These are phyloP conservation scores for Micractinium sp. DNA, from an alignment of 139 green algal species.

Conservation along the genomic window DNA sequence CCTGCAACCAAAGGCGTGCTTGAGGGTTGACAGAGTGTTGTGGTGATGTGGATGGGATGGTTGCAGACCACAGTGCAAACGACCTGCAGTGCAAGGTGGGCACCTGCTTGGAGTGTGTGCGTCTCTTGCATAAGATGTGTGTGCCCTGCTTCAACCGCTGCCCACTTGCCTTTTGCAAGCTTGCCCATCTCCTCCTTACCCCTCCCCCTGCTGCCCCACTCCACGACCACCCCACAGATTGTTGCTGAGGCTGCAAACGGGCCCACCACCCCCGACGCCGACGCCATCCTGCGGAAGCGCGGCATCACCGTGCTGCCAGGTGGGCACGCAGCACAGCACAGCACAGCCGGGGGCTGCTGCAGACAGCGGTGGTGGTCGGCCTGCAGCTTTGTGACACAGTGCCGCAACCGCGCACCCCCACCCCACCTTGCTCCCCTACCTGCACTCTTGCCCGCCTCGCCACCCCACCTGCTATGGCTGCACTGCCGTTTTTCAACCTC, in stretches of 20 bases:
- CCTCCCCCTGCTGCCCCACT: neutral
- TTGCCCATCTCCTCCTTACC: constrained; percentile 66
- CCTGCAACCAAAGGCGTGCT: neutral
- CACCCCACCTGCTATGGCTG: too few relatives aligned
- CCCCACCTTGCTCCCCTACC: neutral
- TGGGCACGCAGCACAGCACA: neutral
- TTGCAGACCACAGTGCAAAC: constrained; percentile 39
- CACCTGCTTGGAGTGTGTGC: neutral
- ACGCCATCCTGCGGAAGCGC: constrained; percentile 51
- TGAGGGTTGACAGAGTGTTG: neutral
- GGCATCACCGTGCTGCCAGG: constrained; percentile 59
- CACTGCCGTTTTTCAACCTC: too few relatives aligned
- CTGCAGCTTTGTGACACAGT: too few relatives aligned
- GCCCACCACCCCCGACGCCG: constrained; percentile 74
- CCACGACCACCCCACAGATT: constrained; percentile 30
- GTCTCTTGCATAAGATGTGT: too few relatives aligned
- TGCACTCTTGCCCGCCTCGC: too few relatives aligned
- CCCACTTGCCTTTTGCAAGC: constrained; percentile 66
- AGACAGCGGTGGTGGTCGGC: too few relatives aligned
- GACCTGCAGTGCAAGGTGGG: constrained; percentile 33
- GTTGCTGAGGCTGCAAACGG: constrained; percentile 92
- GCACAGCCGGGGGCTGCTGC: too few relatives aligned
- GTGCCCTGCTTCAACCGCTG: neutral
- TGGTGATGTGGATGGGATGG: constrained; percentile 55
- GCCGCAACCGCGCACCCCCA: neutral